Conservation (phyloP, 1,139 yeast species). For the Protomyces arabidopsidicola region DNA sequence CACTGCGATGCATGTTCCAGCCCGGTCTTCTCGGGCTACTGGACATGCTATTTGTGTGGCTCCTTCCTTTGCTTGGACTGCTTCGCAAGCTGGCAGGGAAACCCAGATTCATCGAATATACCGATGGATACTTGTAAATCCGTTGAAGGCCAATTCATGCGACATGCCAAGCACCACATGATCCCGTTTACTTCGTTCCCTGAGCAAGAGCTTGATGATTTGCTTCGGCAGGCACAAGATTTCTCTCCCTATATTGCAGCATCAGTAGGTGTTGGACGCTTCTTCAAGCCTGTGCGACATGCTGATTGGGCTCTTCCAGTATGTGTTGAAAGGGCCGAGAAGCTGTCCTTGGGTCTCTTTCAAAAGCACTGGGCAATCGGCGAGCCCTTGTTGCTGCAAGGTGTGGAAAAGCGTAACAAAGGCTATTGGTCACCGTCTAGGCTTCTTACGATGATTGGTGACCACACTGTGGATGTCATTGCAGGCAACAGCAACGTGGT, state of each 20-base stretch:
- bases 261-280: neutral
- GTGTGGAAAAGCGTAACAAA: conserved; percentile 1
- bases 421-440: conserved; percentile 28
- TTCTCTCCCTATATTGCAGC: neutral
- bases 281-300: neutral
- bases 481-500: neutral
- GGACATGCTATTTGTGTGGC: conserved; percentile 32
- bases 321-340: neutral
- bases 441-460: conserved; percentile 26
- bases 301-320: neutral
- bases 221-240: conserved; percentile 11
- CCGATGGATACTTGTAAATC: conserved; percentile 30
- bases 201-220: conserved; percentile 25
- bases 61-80: conserved; percentile 32
- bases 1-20: conserved; percentile 32
- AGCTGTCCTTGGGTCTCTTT: conserved; percentile 25
- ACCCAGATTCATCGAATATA: conserved; percentile 8
- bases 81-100: conserved; percentile 29
- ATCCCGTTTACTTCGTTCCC: conserved; percentile 30
- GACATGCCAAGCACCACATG: conserved; percentile 28
- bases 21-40: conserved; percentile 30
- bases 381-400: conserved; percentile 29
- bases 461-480: conserved; percentile 21
- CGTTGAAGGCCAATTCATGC: conserved; percentile 5
- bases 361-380: conserved; percentile 30